Evolutionary conservation across 2,329 filamentous ascomycete species (phyloP), one percentile per base, ranked within the genome.

Genomic region (Cryoendolithus antarcticus): DNA sequence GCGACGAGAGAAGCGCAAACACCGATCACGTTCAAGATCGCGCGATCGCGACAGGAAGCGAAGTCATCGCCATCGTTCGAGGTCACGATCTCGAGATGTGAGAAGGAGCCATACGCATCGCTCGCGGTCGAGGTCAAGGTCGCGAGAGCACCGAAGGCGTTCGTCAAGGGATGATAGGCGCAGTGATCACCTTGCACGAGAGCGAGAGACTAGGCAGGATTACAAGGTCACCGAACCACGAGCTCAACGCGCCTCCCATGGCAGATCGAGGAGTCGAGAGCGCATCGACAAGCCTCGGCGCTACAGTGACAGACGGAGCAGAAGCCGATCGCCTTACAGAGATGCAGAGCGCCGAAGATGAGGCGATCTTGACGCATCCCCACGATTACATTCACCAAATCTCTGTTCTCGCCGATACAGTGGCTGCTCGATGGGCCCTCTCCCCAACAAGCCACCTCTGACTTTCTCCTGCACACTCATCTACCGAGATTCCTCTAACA

Each of bases 11-110:
- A 51, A 44, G 42, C 45, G 44, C 36, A 43, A 49, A 13, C 44
- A 47, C 30, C 37, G 48, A 32, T 53, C 48, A 13, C 44, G 50
- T 28, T 59, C 55, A 32, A 42, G 54, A 12, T 57, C 55, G 6
- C 40, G 48, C 37, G 49, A 48, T 33, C 37, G 41, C 9, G 50
- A 48, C 40, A 32, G 44, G 34, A 50, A 54, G 21, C 39, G 43
- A 24, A 44, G 46, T 32, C 47, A 49, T 15, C 50, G 47, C 12
- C 49, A 54, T 30, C 40, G 40, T 6, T 49, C 53, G 21, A 35
- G 40, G 31, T 48, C 52, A 34, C 38, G 44, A 32, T 44, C 44
- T 28, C 32, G 44, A 39, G 45, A 52, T 12, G 35, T 37, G 13
- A 44, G 42, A 35, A 44, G 42, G 5, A 27, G 24, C 24, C 24